These are phyloP conservation scores for Endotrypanum monterogeii DNA, from an alignment of 208 protist species.

Conservation along the genomic window DNA sequence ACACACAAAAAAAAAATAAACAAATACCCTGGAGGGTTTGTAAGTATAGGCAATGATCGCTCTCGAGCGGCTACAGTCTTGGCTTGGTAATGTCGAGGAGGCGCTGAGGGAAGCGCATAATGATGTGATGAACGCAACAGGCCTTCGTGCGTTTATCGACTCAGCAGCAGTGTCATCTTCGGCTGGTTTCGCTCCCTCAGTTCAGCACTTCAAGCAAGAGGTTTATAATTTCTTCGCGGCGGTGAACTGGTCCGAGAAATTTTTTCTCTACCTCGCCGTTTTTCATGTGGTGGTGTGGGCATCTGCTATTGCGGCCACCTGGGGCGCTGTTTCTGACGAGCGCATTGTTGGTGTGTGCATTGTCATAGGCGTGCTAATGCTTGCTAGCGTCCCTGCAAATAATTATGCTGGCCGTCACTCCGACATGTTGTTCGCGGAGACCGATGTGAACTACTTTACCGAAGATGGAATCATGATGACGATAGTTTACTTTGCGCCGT, in stretches of 20 bases:
- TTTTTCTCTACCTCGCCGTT: slow-evolving; percentile 59
- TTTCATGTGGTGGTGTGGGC: slow-evolving; percentile 55
- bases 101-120: slow-evolving; percentile 34
- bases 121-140: slow-evolving; percentile 29
- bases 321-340: slow-evolving; percentile 37
- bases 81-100: slow-evolving; percentile 13
- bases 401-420: slow-evolving; percentile 24
- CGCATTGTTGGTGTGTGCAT: slow-evolving; percentile 38
- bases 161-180: not conserved
- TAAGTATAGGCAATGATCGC: not conserved
- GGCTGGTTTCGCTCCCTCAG: not conserved
- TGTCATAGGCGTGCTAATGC: slow-evolving; percentile 12
- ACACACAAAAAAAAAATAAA: not conserved
- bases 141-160: slow-evolving; percentile 6
- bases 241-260: slow-evolving; percentile 78
- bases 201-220: slow-evolving; percentile 6
- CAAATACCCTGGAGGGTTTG: too few relatives aligned
- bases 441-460: slow-evolving; percentile 78
- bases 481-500: slow-evolving; percentile 55
- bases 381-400: slow-evolving; percentile 30
- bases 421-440: slow-evolving; percentile 40
- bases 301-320: slow-evolving; percentile 24
- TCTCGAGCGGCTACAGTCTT: slow-evolving; percentile 2
- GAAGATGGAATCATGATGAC: slow-evolving; percentile 62
- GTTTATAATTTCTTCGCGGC: slow-evolving; percentile 38